Base-by-base conservation (phyloP, 169 alveolate species). In the Babesia microti region DNA sequence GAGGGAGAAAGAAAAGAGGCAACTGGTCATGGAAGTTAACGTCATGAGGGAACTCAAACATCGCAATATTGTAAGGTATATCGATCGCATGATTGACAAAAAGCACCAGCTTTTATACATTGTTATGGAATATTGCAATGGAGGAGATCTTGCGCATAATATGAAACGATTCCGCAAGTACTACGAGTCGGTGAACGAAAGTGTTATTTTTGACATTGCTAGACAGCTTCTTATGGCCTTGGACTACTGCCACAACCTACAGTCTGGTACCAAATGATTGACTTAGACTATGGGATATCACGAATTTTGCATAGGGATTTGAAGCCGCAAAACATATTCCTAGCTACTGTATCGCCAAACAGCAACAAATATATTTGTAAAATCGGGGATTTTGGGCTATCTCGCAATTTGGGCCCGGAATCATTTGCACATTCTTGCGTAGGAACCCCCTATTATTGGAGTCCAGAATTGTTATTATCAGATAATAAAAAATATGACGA, bases 391-490 rank as follows among this genome's bases (percentile, higher is more conserved):
- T 94, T 91, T 35, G 98, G 98, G n/a, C 82, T 94, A 14, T 84
- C 96, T 17, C 72, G 93, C 47, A 85, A 88, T 18, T 66, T 91
- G 68, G 91, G 92, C 14, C 81, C 88, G 59, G 87, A 93, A 26
- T 68, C 87, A 41, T 84, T 79, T 73, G 96, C 98, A 2, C 76
- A 90, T 24, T 89, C 97, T 0, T 87, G 91, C 47, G 97, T 89
- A 6, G 97, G 97, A 7, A 90, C 97, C 9, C 98, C 98, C 0
- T 90, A 90, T 61, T 92, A 92, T 68, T 91, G 94, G 98, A 85
- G 96, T 39, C 98, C 98, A 0, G 98, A 93, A 59, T 83, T 88
- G 32, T 74, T 93, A 11, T 40, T 75, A 18, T 75, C 78, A 9
- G 74, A 83, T 18, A 92, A 87, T 29, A 79, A 83, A 45, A 83